phyloP scores from a whole-genome alignment of 2,329 filamentous ascomycete species.

The Gnomoniopsis sp. region DNA sequence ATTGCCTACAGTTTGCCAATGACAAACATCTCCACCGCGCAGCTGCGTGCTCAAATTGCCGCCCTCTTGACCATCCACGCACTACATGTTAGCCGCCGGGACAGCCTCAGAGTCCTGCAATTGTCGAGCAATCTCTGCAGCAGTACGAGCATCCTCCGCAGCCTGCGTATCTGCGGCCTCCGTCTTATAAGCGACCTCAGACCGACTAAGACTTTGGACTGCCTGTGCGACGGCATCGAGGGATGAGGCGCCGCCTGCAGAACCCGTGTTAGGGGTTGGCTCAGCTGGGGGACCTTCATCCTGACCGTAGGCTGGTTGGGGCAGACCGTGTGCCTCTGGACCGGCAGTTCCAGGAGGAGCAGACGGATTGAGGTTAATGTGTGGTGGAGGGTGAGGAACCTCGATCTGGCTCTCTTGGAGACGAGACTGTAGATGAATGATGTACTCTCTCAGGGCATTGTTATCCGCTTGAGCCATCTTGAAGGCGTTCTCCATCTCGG shows the following conservation, averaged over 20 bases:
- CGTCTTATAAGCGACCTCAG: constrained; percentile 8
- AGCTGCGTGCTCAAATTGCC: neutral
- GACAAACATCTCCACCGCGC: neutral
- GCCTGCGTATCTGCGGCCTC: constrained; percentile 29
- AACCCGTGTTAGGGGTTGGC: constrained; percentile 19
- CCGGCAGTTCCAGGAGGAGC: neutral
- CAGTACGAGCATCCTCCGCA: constrained; percentile 40
- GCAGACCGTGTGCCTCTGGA: constrained; percentile 6
- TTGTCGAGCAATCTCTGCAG: constrained; percentile 54
- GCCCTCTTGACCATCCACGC: neutral
- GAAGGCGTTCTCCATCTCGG: constrained; percentile 70
- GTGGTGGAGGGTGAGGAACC: constrained; percentile 77
- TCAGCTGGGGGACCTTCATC: constrained; percentile 16
- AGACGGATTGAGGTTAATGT: constrained; percentile 60
- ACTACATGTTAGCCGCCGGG: constrained; percentile 32
- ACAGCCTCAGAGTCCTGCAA: constrained; percentile 38
- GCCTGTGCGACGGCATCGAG: constrained; percentile 51
- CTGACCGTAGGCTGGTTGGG: constrained; percentile 2
- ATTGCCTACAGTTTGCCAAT: no score
- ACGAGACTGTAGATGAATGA: constrained; percentile 83
- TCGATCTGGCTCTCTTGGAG: constrained; percentile 82
- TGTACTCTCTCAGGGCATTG: constrained; percentile 86
- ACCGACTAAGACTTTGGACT: constrained; percentile 25
- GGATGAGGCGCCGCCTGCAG: constrained; percentile 32
- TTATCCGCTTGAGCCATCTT: constrained; percentile 86